Base-by-base conservation (phyloP, 2,329 filamentous ascomycete species). In the Colletotrichum sp. region DNA sequence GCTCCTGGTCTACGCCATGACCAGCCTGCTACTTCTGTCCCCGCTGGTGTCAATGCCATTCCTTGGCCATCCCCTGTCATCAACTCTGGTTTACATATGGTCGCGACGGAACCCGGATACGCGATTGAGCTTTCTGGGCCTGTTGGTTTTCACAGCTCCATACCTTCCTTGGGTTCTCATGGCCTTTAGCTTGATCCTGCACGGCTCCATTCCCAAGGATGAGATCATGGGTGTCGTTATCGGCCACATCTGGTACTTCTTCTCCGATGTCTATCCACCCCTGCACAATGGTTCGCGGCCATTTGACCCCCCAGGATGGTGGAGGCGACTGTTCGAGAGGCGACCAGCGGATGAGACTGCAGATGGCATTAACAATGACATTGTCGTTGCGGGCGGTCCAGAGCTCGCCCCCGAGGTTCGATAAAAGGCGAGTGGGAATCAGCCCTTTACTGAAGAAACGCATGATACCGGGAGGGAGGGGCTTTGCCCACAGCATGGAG, bases 231-330 rank as follows among this genome's bases (percentile, higher is more conserved):
- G 97, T 6, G 95, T 98, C 18, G 92, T 97, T 12, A 96, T 99
- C 52, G 97, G 97, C 12, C 97, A 99, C 85, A 90, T 99, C 55
- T 99, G 96, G 94, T 99, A 99, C 85, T 99, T 98, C 87, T 98
- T 99, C 85, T 95, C 93, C 76, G 97, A 99, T 84, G 96, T 99
- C 18, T 99, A 98, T 85, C 97, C 97, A 5, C 95, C 96, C 5
- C 90, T 98, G 59, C 95, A 98, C 85, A 93, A 94, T 78, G 95
- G 95, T 21, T 93, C 94, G 68, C 91, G 95, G 72, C 97, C 97
- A 1, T 89, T 99, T 64, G 96, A 98, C 80, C 96, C 97, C 49
- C 97, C 97, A 0, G 87, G 88, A 75, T 98, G 95, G 93, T 99
- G 96, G 96, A 91, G 95, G 74, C 91, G 96, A 57, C 82, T 99